Evolutionary conservation across 768 basidiomycete species (phyloP), one percentile per base, ranked within the genome.

Genomic region (Leucocoprinus birnbaumii): DNA sequence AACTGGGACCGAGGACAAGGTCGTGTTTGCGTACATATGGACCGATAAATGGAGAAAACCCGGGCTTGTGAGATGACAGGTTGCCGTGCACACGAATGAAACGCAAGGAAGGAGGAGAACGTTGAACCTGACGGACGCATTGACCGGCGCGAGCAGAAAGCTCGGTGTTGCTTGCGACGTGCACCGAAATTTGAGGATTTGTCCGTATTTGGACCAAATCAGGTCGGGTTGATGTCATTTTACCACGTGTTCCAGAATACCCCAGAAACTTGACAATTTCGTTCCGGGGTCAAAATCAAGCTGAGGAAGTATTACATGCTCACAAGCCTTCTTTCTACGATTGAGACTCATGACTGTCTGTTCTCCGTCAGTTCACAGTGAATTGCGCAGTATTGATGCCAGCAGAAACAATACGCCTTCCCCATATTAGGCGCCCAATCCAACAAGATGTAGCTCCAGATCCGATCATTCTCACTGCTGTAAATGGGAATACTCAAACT

Each of bases 71-170:
- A 34, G 46, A 59, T 58, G 22, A 66, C 41, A 46, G 68, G 68
- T 11, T 70, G 65, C 48, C 75, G 77, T 46, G 79, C 72, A 60
- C 84, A 84, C 41, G 81, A 75, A 68, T 82, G 82, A 64, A 80
- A 79, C 26, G 82, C 76, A 58, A 83, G 69, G 66, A 83, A 84
- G 24, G 79, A 78, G 18, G 78, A 80, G 64, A 82, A 74, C 34
- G 75, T 69, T 52, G 75, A 76, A 50, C 74, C 65, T 56, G 78
- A 65, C 24, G 84, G 67, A 64, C 81, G 79, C 65, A 78, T 71
- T 66, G 74, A 70, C 83, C 82, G 83, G 63, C 66, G 47, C 42
- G 35, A 26, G 58, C 48, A 50, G 50, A 38, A 53, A 48, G 42
- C 50, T 27, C 27, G 54, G 51, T 59, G 25, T 44, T 54, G 16